Conservation (phyloP, 164 flowering plant species). For the Vitis vinifera region DNA sequence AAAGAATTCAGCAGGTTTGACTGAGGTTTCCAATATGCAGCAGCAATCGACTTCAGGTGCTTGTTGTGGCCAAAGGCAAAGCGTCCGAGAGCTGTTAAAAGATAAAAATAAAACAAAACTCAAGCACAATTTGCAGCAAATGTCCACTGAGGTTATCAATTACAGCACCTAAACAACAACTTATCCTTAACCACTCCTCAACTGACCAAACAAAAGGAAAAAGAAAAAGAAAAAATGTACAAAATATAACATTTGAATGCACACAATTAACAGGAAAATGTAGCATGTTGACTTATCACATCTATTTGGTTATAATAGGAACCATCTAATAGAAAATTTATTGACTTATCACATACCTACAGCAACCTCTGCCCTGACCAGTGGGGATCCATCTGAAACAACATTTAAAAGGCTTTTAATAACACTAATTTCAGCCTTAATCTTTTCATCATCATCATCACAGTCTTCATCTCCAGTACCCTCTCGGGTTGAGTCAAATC, state of each 20-base stretch:
- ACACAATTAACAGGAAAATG: too few relatives aligned
- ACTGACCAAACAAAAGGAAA: neutral
- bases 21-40: constrained; percentile 84
- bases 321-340: constrained; percentile 1
- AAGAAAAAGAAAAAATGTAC: neutral
- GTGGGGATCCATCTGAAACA: constrained; percentile 92
- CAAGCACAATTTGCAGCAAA: neutral
- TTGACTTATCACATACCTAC: constrained; percentile 61
- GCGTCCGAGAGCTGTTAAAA: constrained; percentile 78
- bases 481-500: constrained; percentile 67
- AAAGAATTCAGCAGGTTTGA: constrained; percentile 59
- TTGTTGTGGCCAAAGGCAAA: constrained; percentile 92
- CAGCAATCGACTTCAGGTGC: constrained; percentile 83
- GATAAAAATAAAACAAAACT: constrained; percentile 4
- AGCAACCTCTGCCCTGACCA: constrained; percentile 93
- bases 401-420: constrained; percentile 70
- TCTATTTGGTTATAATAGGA: too few relatives aligned
- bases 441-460: constrained; percentile 95
- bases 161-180: too few relatives aligned
- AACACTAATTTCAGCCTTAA: constrained; percentile 68
- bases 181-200: neutral
- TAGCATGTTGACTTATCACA: too few relatives aligned
- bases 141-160: too few relatives aligned
- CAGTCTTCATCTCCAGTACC: constrained; percentile 61
- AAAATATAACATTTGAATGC: too few relatives aligned